Conservation (phyloP, 106 monocot species). For the Hemerocallis citrina region DNA sequence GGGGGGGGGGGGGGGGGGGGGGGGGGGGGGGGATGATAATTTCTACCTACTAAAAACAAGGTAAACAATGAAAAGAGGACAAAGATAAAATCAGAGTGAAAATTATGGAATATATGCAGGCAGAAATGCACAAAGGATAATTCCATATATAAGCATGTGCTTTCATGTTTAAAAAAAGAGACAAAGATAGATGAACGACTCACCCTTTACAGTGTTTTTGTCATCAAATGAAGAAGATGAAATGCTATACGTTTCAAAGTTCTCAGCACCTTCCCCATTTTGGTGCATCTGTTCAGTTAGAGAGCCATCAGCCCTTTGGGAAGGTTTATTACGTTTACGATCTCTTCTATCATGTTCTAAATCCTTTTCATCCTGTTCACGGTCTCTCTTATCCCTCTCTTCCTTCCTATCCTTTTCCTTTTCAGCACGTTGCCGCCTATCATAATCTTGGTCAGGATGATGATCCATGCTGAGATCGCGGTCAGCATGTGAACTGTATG, state of each 20-base stretch:
- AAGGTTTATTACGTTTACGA: constrained; percentile 31
- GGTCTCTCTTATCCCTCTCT: constrained; percentile 50
- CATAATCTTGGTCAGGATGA: constrained; percentile 63
- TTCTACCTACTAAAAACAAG: no score
- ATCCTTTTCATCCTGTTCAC: constrained; percentile 62
- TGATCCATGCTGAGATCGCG: constrained; percentile 72
- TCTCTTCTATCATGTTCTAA: constrained; percentile 59
- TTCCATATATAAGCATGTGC: not conserved
- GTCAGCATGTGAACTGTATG: constrained; percentile 36
- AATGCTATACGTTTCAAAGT: constrained; percentile 35
- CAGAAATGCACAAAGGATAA: constrained; percentile 1
- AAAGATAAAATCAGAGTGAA: not conserved
- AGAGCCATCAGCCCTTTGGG: constrained; percentile 42
- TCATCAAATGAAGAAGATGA: constrained; percentile 64
- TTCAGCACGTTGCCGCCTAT: constrained; percentile 44
- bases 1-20: no score
- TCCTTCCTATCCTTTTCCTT: constrained; percentile 75
- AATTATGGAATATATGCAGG: not conserved
- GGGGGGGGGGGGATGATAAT: no score
- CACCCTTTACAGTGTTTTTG: constrained; percentile 70
- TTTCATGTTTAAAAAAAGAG: no score
- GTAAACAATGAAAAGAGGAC: no score
- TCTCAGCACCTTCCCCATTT: constrained; percentile 43
- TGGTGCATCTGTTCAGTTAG: constrained; percentile 18
- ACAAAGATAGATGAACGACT: constrained; percentile 16